Conservation (phyloP, 345 rosid species). For the Eucalyptus regnans region DNA sequence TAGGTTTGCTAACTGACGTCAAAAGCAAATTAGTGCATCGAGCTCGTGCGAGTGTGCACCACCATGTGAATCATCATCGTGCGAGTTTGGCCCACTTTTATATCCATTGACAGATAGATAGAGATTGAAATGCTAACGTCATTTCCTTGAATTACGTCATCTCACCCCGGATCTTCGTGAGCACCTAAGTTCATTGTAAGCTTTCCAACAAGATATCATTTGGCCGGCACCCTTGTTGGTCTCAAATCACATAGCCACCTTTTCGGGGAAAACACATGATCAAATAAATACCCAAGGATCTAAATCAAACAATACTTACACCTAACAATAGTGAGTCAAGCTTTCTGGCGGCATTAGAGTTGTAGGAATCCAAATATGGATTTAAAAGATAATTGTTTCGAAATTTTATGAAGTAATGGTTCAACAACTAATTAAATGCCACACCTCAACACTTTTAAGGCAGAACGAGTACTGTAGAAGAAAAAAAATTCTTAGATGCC, state of each 20-base stretch:
- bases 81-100: too few species aligned
- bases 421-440: background rate
- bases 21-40: too few species aligned
- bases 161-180: fast-evolving
- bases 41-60: fast-evolving
- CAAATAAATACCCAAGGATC: too few species aligned
- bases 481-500: too few species aligned
- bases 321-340: background rate
- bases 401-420: background rate
- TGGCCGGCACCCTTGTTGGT: too few species aligned
- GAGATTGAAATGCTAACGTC: too few species aligned
- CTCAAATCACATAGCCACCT: too few species aligned
- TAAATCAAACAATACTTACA: background rate
- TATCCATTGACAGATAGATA: fast-evolving
- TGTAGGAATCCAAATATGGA: background rate
- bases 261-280: too few species aligned
- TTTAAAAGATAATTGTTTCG: background rate
- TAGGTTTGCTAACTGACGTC: too few species aligned
- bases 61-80: fast-evolving
- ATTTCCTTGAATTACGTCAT: too few species aligned
- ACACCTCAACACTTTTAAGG: background rate
- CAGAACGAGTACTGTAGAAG: fast-evolving
- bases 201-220: too few species aligned
- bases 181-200: fast-evolving
- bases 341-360: background rate